Percentiles rank a stretch among this genome's conserved stretches.
Conservation (phyloP, 345 rosid species). For the Passiflora organensis region DNA sequence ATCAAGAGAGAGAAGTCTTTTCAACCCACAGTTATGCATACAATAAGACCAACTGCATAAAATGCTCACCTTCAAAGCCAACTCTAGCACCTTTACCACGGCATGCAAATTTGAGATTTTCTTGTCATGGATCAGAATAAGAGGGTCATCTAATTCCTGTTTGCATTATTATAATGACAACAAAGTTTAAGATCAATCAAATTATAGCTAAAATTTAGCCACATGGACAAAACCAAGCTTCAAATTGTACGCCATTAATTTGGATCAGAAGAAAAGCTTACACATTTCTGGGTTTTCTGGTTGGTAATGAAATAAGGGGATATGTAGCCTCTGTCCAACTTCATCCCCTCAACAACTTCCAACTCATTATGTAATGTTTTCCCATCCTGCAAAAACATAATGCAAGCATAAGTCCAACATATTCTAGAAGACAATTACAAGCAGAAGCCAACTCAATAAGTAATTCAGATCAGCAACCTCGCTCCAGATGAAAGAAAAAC, state of each 20-base stretch:
- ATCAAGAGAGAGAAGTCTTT: not conserved
- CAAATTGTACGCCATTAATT: too few species aligned
- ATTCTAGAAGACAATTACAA: too few species aligned
- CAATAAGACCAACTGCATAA: not conserved
- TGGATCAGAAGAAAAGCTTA: constrained; percentile 48
- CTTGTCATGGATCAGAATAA: constrained; percentile 80
- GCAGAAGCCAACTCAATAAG: too few species aligned
- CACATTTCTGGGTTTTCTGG: constrained; percentile 83
- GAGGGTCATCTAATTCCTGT: constrained; percentile 93
- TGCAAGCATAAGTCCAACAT: too few species aligned
- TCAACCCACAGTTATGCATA: constrained; percentile 3
- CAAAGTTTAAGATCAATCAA: too few species aligned
- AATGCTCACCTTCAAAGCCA: constrained; percentile 47
- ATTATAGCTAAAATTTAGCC: too few species aligned
- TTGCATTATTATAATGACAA: too few species aligned
- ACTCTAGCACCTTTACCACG: constrained; percentile 67
- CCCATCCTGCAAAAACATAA: constrained; percentile 85
- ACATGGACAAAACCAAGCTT: too few species aligned
- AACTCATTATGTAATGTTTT: constrained; percentile 76
- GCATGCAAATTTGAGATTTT: constrained; percentile 74
- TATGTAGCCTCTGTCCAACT: constrained; percentile 86
- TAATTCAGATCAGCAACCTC: too few species aligned
- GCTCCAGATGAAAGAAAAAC: too few species aligned
- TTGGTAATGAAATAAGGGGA: constrained; percentile 91
- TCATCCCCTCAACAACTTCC: constrained; percentile 96